Evolutionary conservation across 2,329 filamentous ascomycete species (phyloP), one percentile per base, ranked within the genome.

Genomic region (Cercospora citrullina): DNA sequence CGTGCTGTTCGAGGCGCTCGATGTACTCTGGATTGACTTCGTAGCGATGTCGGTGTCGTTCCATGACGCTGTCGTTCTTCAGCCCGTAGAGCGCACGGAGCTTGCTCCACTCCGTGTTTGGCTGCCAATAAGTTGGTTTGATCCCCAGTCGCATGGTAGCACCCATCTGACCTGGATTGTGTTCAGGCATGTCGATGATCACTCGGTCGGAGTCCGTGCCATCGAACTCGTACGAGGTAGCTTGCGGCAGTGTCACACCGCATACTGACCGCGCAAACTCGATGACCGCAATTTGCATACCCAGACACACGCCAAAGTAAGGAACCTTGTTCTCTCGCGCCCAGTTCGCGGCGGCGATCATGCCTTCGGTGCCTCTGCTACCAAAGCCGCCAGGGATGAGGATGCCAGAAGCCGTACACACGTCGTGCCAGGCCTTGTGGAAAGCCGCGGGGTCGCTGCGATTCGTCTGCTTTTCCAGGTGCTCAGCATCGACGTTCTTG

Each of bases 161-260:
- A 64, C 93, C 93, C 79, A 94, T 85, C 70, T 90, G 89, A n/a
- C 84, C 85, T 77, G 89, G 88, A 80, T 91, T 87, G 73, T 91
- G 87, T 79, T 97, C 94, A 1, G 94, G 94, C 95, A 98, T 99
- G 81, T 91, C 94, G 73, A 98, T 87, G 72, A 99, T 88, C 30
- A 92, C 87, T 28, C 87, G 88, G 76, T 93, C 84, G 59, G 88
- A 82, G n/a, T 89, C 86, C 3, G 82, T 76, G 84, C 26, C 84
- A 78, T 87, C 79, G 71, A 89, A 84, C 72, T 90, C 87, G 64
- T 83, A 83, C 5, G 84, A 87, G 4, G 83, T 84, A 0, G 87
- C 87, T 53, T 83, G 80, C 3, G 81, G 79, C 36, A 82, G 74
- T 10, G 74, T 74, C 70, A 93, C 84, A 30, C 87, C 87, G 80